Evolutionary conservation across 805 yeast species (phyloP).

Genomic region (Schwanniomyces polymorphus): DNA sequence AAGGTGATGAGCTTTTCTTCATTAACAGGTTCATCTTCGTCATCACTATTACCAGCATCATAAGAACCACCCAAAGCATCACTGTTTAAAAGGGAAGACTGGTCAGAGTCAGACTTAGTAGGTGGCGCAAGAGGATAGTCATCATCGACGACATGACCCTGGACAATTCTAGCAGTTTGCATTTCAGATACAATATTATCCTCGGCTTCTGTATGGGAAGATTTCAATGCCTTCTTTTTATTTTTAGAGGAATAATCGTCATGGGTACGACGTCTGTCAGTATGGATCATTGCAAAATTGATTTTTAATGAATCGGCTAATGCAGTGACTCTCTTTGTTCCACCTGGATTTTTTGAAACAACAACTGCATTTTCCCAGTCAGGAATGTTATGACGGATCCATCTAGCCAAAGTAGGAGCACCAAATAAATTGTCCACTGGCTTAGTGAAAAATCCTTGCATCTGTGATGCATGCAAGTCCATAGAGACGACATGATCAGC

Average conservation of each 20-base stretch:
- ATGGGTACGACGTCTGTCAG: constrained; percentile 90
- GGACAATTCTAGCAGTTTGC: constrained; percentile 93
- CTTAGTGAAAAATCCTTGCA: constrained; percentile 97
- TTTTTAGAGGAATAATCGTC: constrained; percentile 47
- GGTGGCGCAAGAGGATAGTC: constrained; percentile 44
- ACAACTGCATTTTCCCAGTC: constrained; percentile 89
- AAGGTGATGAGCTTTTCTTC: constrained; percentile 89
- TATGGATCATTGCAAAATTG: constrained; percentile 98
- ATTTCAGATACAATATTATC: constrained; percentile 74
- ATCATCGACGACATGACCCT: constrained; percentile 96
- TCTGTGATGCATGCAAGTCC: constrained; percentile 96
- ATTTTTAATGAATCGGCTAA: constrained; percentile 95
- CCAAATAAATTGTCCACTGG: constrained; percentile 97
- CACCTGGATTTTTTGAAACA: constrained; percentile 99
- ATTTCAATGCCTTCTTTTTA: constrained; percentile 48
- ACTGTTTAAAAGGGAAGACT: constrained; percentile 20
- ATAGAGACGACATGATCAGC: constrained; percentile 98
- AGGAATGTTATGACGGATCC: constrained; percentile 89
- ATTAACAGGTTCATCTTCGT: constrained; percentile 73
- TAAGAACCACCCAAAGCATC: constrained; percentile 80
- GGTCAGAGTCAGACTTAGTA: constrained; percentile 8
- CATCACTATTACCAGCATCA: constrained; percentile 76
- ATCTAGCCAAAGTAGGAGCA: constrained; percentile 92
- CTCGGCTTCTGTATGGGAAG: constrained; percentile 51
- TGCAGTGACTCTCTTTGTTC: constrained; percentile 96